Base-by-base conservation (phyloP, 371 early-diverging fungal genomes). In the Mortierella sp. region DNA sequence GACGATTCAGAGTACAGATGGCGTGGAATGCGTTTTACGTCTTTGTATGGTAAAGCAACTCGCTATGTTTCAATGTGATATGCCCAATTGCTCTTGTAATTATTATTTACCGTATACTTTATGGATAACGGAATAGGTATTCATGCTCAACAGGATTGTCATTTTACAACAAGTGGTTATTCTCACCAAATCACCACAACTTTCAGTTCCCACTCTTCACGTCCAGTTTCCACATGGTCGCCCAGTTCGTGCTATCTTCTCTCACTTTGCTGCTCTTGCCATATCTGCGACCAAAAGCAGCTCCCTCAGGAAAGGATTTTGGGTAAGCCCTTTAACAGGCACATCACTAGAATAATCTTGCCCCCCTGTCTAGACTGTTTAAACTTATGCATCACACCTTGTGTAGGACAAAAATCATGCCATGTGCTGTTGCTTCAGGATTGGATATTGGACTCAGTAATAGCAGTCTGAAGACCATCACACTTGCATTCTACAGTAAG, bases 361-460 rank as follows among this genome's bases (percentile, higher is more conserved):
- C 40, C 13, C 13, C 40, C n/a, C n/a, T n/a, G n/a, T n/a, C n/a
- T n/a, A 2, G 40, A 37, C 13, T 37, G 40, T 45, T 23, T 34
- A 15, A n/a, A 55, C 10, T 10, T 17, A 31, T 15, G 17, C n/a
- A 45, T 12, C 19, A 56, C 0, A 7, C 0, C 23, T 26, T 29
- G 12, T n/a, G 10, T 61, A 89, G 90, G 53, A 87, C 84, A 67
- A 90, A 88, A 60, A 86, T 90, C 3, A 82, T 96, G 19, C 97
- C 97, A 0, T 96, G 96, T 73, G 96, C 93, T 29, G 72, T 96
- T 5, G 94, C 97, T 0, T 94, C 97, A 17, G 95, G 93, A 61
- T 78, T 96, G 70, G 97, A 97, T 72, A 94, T 97, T 77, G 97
- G 96, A 3, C 83, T 97, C 49, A 95, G 95, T 67, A 96, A 96